Conservation (phyloP, 169 alveolate genomes). For the Cryptosporidium sp. region DNA sequence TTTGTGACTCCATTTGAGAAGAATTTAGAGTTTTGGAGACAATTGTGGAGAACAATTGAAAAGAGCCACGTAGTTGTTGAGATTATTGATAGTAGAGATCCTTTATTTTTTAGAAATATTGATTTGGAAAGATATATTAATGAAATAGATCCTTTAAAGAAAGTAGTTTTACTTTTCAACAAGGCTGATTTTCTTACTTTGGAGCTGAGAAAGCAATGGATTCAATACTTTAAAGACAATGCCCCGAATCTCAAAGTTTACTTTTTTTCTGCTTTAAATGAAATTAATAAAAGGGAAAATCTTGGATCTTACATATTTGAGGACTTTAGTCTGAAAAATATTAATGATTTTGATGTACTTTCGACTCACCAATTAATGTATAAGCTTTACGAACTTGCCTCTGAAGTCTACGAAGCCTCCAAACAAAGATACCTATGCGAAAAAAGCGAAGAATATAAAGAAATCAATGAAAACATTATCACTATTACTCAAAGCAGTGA, state of each 20-base stretch:
- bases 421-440: conserved; percentile 8
- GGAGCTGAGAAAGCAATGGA: conserved; percentile 93
- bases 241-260: conserved; percentile 86
- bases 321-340: background rate
- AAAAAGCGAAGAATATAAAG: background rate
- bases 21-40: conserved; percentile 98
- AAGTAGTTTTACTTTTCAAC: conserved; percentile 89
- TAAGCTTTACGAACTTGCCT: conserved; percentile 17
- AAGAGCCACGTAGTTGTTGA: conserved; percentile 93
- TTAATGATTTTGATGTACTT: conserved; percentile 32
- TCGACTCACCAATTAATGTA: conserved; percentile 25
- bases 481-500: background rate
- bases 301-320: background rate
- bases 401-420: conserved; percentile 9
- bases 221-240: conserved; percentile 85
- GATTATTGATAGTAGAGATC: conserved; percentile 98
- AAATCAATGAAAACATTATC: background rate
- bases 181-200: conserved; percentile 93
- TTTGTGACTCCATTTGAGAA: conserved; percentile 98
- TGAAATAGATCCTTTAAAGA: conserved; percentile 90
- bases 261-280: conserved; percentile 92
- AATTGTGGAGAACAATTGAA: conserved; percentile 99
- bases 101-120: conserved; percentile 91
- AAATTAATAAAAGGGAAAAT: conserved; percentile 70
- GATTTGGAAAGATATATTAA: conserved; percentile 91